Evolutionary conservation across 2,329 filamentous ascomycete genomes (phyloP).

Genomic region (Xylariaceae sp.): DNA sequence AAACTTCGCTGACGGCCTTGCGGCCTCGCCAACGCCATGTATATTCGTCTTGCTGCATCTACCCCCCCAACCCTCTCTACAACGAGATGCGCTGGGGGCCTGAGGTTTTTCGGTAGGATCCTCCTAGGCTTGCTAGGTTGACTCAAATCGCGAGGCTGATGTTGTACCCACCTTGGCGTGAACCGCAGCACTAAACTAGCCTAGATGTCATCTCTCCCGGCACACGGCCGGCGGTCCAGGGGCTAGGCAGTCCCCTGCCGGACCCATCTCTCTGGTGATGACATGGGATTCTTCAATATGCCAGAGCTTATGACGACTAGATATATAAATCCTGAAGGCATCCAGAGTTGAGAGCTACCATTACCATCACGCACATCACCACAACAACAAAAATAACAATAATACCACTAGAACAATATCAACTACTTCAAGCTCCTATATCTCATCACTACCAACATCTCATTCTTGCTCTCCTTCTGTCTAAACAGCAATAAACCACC

Average conservation of each 20-base stretch:
- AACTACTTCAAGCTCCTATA: conserved; percentile 10
- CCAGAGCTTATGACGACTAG: conserved; percentile 12
- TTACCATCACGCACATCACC: conserved; percentile 37
- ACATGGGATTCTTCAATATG: conserved; percentile 13
- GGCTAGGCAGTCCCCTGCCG: conserved; percentile 26
- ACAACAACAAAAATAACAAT: conserved; percentile 19
- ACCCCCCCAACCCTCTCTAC: conserved; percentile 6
- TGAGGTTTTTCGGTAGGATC: conserved; percentile 19
- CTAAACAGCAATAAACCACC: conserved; percentile 11
- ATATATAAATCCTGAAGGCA: conserved; percentile 26
- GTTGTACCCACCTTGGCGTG: conserved; percentile 18
- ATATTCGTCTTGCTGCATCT: neutral
- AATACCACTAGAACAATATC: conserved; percentile 11
- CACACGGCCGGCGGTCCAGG: neutral
- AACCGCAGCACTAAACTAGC: conserved; percentile 20
- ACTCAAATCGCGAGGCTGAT: conserved; percentile 28
- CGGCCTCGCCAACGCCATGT: conserved; percentile 14
- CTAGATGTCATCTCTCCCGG: conserved; percentile 21
- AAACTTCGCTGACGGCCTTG: conserved; percentile 18
- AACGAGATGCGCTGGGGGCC: conserved; percentile 8
- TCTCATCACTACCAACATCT: conserved; percentile 3
- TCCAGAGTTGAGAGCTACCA: conserved; percentile 18
- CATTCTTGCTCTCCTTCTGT: conserved; percentile 7
- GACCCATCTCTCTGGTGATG: conserved; percentile 14
- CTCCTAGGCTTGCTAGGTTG: conserved; percentile 17